phyloP scores from a whole-genome alignment of 306 rosid genomes.

The Lagenaria siceraria region DNA sequence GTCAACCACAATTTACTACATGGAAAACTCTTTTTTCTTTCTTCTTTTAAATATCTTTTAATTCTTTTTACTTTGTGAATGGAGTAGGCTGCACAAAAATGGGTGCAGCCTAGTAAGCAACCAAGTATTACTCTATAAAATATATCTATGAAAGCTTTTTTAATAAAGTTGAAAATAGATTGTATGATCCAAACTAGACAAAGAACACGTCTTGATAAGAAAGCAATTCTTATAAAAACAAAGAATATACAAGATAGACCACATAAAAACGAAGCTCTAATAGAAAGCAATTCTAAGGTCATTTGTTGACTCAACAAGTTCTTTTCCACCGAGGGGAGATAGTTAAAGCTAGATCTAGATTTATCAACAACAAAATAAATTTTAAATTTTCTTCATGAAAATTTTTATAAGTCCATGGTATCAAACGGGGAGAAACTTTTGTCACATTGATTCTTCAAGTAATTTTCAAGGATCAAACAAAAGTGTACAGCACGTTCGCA shows the following conservation, averaged over 20 bases:
- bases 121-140: not conserved
- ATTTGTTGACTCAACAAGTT: not conserved
- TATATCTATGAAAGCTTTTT: not conserved
- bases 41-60: too few relatives aligned
- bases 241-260: not conserved
- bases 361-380: not conserved
- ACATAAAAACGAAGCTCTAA: not conserved
- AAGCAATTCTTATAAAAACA: too few relatives aligned
- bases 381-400: not conserved
- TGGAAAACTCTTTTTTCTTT: too few relatives aligned
- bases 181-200: not conserved
- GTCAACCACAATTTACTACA: too few relatives aligned
- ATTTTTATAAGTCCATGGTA: not conserved
- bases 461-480: not conserved
- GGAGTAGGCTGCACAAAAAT: too few relatives aligned
- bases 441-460: not conserved
- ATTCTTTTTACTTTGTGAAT: too few relatives aligned
- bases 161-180: not conserved
- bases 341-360: not conserved
- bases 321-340: not conserved
- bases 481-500: not conserved
- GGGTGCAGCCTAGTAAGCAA: too few relatives aligned
- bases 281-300: not conserved
- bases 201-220: not conserved
- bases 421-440: not conserved